Conservation (phyloP, 2,329 filamentous ascomycete genomes). For the Aspergillus sp. region DNA sequence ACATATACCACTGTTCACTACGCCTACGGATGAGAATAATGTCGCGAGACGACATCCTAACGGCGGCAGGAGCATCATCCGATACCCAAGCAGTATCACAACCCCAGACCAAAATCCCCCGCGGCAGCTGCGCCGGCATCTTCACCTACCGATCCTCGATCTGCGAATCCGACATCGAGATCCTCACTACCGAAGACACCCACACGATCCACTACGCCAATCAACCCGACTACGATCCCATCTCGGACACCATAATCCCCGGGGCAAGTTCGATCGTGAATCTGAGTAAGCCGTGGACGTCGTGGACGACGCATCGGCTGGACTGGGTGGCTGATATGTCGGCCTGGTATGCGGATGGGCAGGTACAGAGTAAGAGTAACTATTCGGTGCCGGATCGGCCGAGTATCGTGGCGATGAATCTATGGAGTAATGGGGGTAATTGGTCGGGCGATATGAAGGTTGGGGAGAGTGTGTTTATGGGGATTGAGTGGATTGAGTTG, state of each 20-base stretch:
- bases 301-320: conserved; percentile 44
- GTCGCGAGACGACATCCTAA: conserved; percentile 7
- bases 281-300: conserved; percentile 41
- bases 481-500: conserved; percentile 47
- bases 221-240: conserved; percentile 45
- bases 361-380: conserved; percentile 32
- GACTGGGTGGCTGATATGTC: conserved; percentile 42
- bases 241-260: conserved; percentile 35
- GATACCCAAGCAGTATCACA: background rate
- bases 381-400: conserved; percentile 41
- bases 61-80: background rate
- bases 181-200: conserved; percentile 51
- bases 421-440: conserved; percentile 47
- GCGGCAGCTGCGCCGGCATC: conserved; percentile 54
- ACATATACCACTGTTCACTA: conserved; percentile 52
- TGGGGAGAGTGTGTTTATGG: conserved; percentile 41
- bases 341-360: conserved; percentile 42
- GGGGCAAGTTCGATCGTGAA: conserved; percentile 34
- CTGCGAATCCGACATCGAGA: conserved; percentile 57
- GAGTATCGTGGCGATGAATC: conserved; percentile 43
- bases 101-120: conserved; percentile 11
- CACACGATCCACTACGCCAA: conserved; percentile 47
- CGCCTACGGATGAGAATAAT: conserved; percentile 51
- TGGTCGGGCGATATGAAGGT: conserved; percentile 47
- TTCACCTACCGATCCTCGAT: conserved; percentile 52